Conservation (phyloP, 2,329 filamentous ascomycete species). For the Talaromyces atroroseus region DNA sequence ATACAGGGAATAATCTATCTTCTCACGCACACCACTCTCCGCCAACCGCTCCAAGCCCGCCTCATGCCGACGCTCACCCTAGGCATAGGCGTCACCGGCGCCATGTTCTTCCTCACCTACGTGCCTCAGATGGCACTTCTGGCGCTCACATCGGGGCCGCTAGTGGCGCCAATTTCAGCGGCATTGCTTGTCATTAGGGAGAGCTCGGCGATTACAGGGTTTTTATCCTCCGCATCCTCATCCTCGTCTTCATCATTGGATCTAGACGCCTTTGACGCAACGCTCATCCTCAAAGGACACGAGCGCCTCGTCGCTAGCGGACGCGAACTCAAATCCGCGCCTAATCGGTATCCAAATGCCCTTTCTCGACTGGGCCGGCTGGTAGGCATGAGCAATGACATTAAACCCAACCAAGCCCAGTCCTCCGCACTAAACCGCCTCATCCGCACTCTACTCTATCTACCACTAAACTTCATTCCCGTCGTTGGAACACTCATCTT, state of each 20-base stretch:
- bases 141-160: constrained; percentile 74
- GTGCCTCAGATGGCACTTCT: constrained; percentile 76
- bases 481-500: constrained; percentile 80
- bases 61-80: constrained; percentile 61
- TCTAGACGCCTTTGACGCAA: constrained; percentile 81
- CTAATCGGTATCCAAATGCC: constrained; percentile 39
- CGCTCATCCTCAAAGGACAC: constrained; percentile 51
- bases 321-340: constrained; percentile 58
- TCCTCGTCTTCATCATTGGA: not conserved
- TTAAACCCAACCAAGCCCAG: constrained; percentile 49
- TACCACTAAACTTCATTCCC: constrained; percentile 90
- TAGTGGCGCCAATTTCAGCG: constrained; percentile 55
- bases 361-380: constrained; percentile 54
- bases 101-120: constrained; percentile 88
- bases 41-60: constrained; percentile 54
- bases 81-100: constrained; percentile 63
- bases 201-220: constrained; percentile 41
- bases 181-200: constrained; percentile 56
- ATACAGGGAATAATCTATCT: constrained; percentile 55
- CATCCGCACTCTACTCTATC: constrained; percentile 73
- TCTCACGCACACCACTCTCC: constrained; percentile 52
- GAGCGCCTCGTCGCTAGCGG: constrained; percentile 65
- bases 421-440: constrained; percentile 45
- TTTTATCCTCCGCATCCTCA: not conserved
- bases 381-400: constrained; percentile 36